Evolutionary conservation across 768 basidiomycete genomes (phyloP).

Genomic region (Naganishia friedmannii): DNA sequence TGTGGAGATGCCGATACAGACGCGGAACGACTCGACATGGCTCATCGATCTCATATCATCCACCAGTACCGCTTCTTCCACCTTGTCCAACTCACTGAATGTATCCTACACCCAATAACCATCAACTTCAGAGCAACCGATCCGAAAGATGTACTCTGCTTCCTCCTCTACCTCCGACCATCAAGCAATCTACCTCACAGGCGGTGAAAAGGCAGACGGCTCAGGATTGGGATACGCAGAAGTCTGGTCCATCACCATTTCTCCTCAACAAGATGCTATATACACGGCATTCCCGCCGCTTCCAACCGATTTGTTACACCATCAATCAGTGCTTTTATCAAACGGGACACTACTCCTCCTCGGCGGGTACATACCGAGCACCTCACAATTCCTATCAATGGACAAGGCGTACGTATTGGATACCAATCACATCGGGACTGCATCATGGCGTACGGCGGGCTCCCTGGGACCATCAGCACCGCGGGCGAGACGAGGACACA

Average conservation of each 20-base stretch:
- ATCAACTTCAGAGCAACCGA: conserved; percentile 66
- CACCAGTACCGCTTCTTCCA: conserved; percentile 45
- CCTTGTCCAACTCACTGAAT: conserved; percentile 32
- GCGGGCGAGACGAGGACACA: conserved; percentile 38
- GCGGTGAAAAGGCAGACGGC: conserved; percentile 78
- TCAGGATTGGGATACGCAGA: conserved; percentile 65
- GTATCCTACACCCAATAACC: conserved; percentile 54
- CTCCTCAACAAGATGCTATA: conserved; percentile 52
- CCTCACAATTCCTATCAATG: conserved; percentile 58
- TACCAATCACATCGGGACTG: conserved; percentile 54
- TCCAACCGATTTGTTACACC: conserved; percentile 71
- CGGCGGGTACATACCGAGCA: conserved; percentile 61
- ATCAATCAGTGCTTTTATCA: conserved; percentile 65
- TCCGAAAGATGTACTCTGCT: conserved; percentile 73
- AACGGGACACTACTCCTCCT: conserved; percentile 70
- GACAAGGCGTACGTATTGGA: conserved; percentile 59
- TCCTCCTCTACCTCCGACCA: conserved; percentile 58
- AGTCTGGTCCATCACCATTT: conserved; percentile 60
- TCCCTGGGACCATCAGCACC: conserved; percentile 61
- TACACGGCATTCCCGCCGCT: conserved; percentile 62
- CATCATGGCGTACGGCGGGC: conserved; percentile 62
- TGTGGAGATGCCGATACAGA: conserved; percentile 58
- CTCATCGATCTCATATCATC: conserved; percentile 49
- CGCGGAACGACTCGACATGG: conserved; percentile 63
- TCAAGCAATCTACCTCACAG: conserved; percentile 64